Evolutionary conservation across 768 basidiomycete species (phyloP), one percentile per base, ranked within the genome.

Genomic region (Russula sp.): DNA sequence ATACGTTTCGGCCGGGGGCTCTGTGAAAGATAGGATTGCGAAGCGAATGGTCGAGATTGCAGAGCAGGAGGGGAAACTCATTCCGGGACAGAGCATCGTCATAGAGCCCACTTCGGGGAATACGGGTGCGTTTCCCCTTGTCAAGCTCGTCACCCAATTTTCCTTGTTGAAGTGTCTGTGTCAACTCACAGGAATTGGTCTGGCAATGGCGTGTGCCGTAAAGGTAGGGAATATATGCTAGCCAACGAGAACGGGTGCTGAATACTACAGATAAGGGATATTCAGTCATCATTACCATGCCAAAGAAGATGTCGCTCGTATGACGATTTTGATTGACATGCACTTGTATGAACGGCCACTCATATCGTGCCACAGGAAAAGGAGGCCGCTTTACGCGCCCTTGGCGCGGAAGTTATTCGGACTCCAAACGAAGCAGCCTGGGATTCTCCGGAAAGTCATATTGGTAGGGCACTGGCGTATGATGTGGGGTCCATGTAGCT

Each of bases 31-130:
- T 73, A 81, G 95, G 63, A 96, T 98, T 59, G 95, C 94, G 30
- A 95, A 93, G 74, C 86, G 92, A 13, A 99, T 99, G 96, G 85
- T 98, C 2, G 88, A 94, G 68, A 84, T 88, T n/a, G 97, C 96
- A 7, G 97, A 99, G 79, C 80, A 80, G 59, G 87, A 92, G 38
- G 95, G 94, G 38, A 85, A 79, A 56, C 84, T 99, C 46, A 81
- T 92, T 40, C 90, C 91, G 1, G 94, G 94, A 0, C 80, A 92
- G 75, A 93, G 90, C 69, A 85, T 95, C 57, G 86, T 98, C 62
- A 95, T 99, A 64, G 97, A 99, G 74, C 93, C 97, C 0, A 97
- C 92, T 10, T 92, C 91, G 13, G 94, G 94, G 24, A 96, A 97
- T 71, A 96, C 94, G n/a, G 94, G 94, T 92, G 70, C 51, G 82